Percentiles rank a stretch among this genome's conserved stretches.
phyloP scores from a whole-genome alignment of 2,329 filamentous ascomycete species.

The Balansia obtecta region DNA sequence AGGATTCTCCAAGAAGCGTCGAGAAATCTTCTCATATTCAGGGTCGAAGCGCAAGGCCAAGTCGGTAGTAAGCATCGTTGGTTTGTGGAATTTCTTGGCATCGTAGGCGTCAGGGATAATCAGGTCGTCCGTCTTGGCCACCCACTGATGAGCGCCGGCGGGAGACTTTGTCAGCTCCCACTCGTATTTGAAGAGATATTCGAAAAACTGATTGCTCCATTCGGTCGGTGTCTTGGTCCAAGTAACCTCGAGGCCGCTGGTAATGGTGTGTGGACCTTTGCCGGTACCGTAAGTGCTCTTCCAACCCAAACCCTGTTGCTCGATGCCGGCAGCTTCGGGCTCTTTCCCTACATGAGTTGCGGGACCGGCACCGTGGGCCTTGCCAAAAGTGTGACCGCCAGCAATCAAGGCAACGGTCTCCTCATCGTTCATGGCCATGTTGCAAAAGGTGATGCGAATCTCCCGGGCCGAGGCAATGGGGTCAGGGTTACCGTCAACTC shows the following conservation, averaged over 20 bases:
- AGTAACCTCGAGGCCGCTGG: conserved; percentile 64
- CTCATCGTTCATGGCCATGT: conserved; percentile 76
- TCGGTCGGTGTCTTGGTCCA: conserved; percentile 67
- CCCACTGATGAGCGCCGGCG: conserved; percentile 66
- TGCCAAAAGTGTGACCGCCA: conserved; percentile 68
- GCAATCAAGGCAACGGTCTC: conserved; percentile 72
- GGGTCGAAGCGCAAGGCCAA: conserved; percentile 60
- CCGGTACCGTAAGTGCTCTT: conserved; percentile 49
- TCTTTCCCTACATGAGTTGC: conserved; percentile 53
- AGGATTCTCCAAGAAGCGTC: conserved; percentile 55
- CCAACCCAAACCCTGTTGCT: conserved; percentile 64
- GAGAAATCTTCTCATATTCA: conserved; percentile 62
- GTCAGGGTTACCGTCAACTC: conserved; percentile 60
- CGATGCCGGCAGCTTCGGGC: conserved; percentile 51
- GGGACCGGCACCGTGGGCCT: conserved; percentile 64
- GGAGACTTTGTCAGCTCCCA: conserved; percentile 68
- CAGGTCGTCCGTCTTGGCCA: conserved; percentile 53
- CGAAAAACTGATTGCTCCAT: conserved; percentile 64
- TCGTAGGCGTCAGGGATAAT: conserved; percentile 64
- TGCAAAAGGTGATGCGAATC: conserved; percentile 61
- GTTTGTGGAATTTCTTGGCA: conserved; percentile 56
- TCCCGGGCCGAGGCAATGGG: conserved; percentile 56
- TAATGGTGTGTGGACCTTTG: conserved; percentile 62
- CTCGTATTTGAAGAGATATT: conserved; percentile 67
- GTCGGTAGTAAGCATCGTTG: conserved; percentile 69